Evolutionary conservation across 2,329 filamentous ascomycete species (phyloP).

Genomic region (Didymella exigua): DNA sequence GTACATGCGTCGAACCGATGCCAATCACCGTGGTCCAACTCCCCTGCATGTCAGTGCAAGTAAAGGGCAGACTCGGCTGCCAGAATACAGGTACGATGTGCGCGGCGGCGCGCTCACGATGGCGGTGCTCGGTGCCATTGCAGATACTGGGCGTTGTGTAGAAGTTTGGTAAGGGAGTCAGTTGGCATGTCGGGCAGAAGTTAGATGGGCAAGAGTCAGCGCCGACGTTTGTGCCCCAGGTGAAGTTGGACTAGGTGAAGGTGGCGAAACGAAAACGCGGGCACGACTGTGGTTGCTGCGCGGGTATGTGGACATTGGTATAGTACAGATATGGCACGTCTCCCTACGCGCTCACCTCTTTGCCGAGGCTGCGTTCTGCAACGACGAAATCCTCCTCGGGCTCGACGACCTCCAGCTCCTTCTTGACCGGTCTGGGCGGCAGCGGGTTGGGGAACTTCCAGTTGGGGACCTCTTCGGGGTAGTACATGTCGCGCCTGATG

Average conservation of each 20-base stretch:
- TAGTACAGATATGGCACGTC: slow-evolving; percentile 15
- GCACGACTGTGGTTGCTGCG: background rate
- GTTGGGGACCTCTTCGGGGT: slow-evolving; percentile 32
- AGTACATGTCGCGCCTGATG: slow-evolving; percentile 37
- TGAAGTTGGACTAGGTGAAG: background rate
- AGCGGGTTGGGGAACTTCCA: slow-evolving; percentile 33
- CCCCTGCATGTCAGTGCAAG: too few relatives aligned
- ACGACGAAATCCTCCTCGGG: slow-evolving; percentile 10
- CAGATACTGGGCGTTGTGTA: background rate
- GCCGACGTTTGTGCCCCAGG: too few relatives aligned
- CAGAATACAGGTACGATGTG: too few relatives aligned
- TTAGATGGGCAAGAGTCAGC: too few relatives aligned
- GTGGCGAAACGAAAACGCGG: background rate
- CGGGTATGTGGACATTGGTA: slow-evolving; percentile 19
- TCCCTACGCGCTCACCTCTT: slow-evolving; percentile 12
- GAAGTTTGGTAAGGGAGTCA: background rate
- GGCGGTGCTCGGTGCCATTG: background rate
- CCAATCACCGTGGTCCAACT: too few relatives aligned
- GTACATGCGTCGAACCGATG: too few relatives aligned
- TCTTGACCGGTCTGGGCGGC: slow-evolving; percentile 10
- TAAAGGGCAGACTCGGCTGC: too few relatives aligned
- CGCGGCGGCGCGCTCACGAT: background rate
- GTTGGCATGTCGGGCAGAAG: too few relatives aligned
- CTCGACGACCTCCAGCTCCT: slow-evolving; percentile 11
- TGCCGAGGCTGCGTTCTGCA: slow-evolving; percentile 12